A percentile compares a stretch with the other conserved stretches of the same genome.
phyloP scores from a whole-genome alignment of 225 moss, liverwort and hornwort genomes.

The Polytrichum commune region DNA sequence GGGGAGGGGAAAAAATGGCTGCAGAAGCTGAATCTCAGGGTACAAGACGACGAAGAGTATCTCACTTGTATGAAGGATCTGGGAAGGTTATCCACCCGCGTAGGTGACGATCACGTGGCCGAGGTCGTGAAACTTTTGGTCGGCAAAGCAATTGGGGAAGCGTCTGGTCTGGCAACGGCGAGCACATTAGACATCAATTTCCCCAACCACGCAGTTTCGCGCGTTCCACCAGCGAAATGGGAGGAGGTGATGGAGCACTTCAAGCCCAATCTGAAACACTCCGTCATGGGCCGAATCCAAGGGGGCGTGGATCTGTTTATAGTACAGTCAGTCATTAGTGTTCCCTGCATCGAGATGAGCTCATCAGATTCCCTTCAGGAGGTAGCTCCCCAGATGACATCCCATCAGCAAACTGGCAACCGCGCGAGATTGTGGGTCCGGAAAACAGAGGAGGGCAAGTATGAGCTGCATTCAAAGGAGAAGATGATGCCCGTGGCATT shows the following conservation, averaged over 20 bases:
- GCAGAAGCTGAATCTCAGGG: not conserved
- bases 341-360: conserved; percentile 4
- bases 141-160: not conserved
- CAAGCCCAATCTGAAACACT: conserved; percentile 3
- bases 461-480: not conserved
- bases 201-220: not conserved
- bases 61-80: not conserved
- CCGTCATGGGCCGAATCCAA: not conserved
- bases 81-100: not conserved
- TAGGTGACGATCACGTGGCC: not conserved
- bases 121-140: not conserved
- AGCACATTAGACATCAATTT: not conserved
- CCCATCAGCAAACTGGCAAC: not conserved
- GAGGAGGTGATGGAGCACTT: conserved; percentile 7
- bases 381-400: no score
- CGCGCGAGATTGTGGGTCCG: not conserved
- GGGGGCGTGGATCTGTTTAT: conserved; percentile 7
- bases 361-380: not conserved
- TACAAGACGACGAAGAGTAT: not conserved
- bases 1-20: conserved; percentile 4
- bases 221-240: not conserved
- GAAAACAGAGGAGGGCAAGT: not conserved
- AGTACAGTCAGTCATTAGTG: conserved; percentile 4
- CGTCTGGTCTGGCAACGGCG: not conserved
- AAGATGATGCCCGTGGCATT: conserved; percentile 7